Evolutionary conservation across 495 filamentous ascomycete genomes (phyloP).

Genomic region (Daldinia grandis): DNA sequence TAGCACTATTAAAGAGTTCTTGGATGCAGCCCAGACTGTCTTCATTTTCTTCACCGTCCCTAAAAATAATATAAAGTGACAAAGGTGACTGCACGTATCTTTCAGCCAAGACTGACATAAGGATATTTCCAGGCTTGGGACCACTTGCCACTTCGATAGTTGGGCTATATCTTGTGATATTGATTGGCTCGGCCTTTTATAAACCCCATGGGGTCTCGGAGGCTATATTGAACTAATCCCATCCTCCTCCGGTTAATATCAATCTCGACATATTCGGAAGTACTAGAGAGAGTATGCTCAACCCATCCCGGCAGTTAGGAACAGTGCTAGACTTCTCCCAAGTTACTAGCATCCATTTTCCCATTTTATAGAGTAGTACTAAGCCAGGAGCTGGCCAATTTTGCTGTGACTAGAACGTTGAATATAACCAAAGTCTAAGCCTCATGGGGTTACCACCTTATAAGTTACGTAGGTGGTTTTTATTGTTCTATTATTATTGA

Average conservation of each 20-base stretch:
- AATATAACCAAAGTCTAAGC: conserved; percentile 8
- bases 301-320: conserved; percentile 21
- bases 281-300: neutral
- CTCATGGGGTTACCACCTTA: neutral
- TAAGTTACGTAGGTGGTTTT: neutral
- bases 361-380: neutral
- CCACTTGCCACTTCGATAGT: neutral
- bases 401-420: neutral
- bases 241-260: conserved; percentile 31
- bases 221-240: conserved; percentile 25
- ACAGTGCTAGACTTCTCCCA: neutral
- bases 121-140: too few species aligned
- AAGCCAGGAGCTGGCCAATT: neutral
- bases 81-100: neutral
- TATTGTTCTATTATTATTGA: conserved; percentile 9
- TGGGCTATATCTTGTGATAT: neutral
- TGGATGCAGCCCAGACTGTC: too few species aligned
- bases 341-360: neutral
- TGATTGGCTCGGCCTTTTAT: conserved; percentile 28
- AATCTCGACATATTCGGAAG: conserved; percentile 2
- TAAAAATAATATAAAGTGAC: too few species aligned
- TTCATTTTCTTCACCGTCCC: too few species aligned
- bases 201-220: conserved; percentile 19
- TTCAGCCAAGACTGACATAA: neutral
- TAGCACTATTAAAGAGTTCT: too few species aligned